phyloP scores from a whole-genome alignment of 2,329 filamentous ascomycete species.

The Fusarium sp. region DNA sequence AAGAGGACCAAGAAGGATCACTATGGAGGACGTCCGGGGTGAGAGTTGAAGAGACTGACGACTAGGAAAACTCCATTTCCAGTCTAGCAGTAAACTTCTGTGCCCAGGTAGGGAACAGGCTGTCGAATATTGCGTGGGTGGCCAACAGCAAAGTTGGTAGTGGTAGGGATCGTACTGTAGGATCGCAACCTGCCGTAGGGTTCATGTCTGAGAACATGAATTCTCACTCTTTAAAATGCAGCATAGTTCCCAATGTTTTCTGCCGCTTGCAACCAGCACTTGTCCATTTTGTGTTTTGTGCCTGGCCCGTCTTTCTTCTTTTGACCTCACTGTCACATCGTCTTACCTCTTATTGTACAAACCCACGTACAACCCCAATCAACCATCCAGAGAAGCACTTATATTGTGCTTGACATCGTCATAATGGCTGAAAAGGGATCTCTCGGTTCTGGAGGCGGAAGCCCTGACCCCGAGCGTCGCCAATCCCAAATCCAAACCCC shows the following conservation, averaged over 20 bases:
- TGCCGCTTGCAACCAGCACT: conserved; percentile 14
- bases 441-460: conserved; percentile 28
- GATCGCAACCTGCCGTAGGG: conserved; percentile 17
- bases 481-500: conserved; percentile 32
- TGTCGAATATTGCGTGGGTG: conserved; percentile 29
- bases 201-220: conserved; percentile 27
- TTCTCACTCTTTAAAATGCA: conserved; percentile 37
- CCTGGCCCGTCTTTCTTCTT: conserved; percentile 16
- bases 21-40: conserved; percentile 33
- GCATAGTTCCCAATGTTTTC: conserved; percentile 13
- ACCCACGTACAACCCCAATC: background rate
- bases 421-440: conserved; percentile 50
- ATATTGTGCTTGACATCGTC: background rate
- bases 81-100: conserved; percentile 14
- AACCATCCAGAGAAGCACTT: background rate
- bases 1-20: conserved; percentile 32
- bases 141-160: conserved; percentile 13
- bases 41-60: conserved; percentile 13
- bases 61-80: conserved; percentile 19
- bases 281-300: conserved; percentile 17
- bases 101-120: conserved; percentile 15
- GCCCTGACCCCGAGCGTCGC: conserved; percentile 46
- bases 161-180: conserved; percentile 27
- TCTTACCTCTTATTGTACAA: background rate
- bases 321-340: conserved; percentile 7